Base-by-base conservation (phyloP, 805 yeast species). In the Sungouiozyma intestinalis region DNA sequence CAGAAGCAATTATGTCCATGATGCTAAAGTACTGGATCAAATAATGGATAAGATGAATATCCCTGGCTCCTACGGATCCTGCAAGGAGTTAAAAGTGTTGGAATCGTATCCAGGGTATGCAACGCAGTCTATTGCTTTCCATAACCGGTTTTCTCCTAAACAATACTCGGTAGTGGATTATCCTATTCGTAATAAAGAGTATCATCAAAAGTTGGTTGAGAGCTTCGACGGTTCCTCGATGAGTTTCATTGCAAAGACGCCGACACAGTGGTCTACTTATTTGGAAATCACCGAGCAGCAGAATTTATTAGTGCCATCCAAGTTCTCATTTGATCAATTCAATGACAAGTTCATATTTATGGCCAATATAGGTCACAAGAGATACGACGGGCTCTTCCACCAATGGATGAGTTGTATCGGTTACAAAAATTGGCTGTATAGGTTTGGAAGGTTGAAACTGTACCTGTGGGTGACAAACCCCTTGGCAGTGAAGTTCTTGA, bases 401-500 rank as follows among this genome's bases (percentile, higher is more conserved):
- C 95, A 85, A 62, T 82, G 86, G 77, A 58, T 82, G 27, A 73
- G 72, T 45, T 82, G 94, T 60, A 65, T 79, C 21, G 78, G 74
- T 0, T 71, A 79, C 55, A 67, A 72, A 39, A 83, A 82, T 53
- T 85, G 95, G 95, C 57, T 85, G 7, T 80, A 78, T 47, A 67
- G 69, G 49, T 82, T 72, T 59, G 84, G 94, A 7, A 71, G 81
- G 39, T 88, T 87, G 2, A 69, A 85, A 47, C 75, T 85, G 79
- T 63, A 88, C 18, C 61, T 82, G 14, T 76, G 88, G 77, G 67
- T 80, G 16, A 76, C 79, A 3, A 75, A 79, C 5, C 40, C 65
- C 0, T 76, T 84, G 3, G 81, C 83, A 3, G 61, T 64, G 45
- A 81, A 84, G 57, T 67, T 85, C 31, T 55, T 82, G 37, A 77